A percentile compares a stretch with the other conserved stretches of the same genome.
Evolutionary conservation across 2,329 filamentous ascomycete genomes (phyloP).

Genomic region (Aspergillus viridinutans): DNA sequence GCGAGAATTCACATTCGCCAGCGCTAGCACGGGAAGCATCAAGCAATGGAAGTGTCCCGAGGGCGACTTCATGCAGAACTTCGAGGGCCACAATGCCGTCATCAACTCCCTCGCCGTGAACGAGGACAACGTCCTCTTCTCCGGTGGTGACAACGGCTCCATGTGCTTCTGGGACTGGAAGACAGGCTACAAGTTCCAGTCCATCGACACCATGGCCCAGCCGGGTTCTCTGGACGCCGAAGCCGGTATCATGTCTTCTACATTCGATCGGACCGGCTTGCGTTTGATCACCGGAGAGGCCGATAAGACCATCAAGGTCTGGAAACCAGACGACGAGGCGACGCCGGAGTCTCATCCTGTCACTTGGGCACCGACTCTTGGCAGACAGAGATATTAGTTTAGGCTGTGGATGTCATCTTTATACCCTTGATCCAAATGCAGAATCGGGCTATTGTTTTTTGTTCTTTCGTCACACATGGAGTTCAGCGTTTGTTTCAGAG

Average conservation of each 20-base stretch:
- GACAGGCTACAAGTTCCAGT: slow-evolving; percentile 86
- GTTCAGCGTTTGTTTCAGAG: slow-evolving; percentile 24
- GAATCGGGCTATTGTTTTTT: slow-evolving; percentile 6
- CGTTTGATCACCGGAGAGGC: slow-evolving; percentile 91
- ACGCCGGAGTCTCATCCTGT: slow-evolving; percentile 88
- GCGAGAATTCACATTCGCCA: slow-evolving; percentile 92
- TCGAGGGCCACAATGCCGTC: slow-evolving; percentile 92
- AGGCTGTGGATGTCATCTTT: slow-evolving; percentile 1
- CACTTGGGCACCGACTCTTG: slow-evolving; percentile 82
- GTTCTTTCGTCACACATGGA: slow-evolving; percentile 19
- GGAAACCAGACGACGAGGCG: slow-evolving; percentile 88
- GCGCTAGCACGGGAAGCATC: slow-evolving; percentile 84
- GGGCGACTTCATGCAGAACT: slow-evolving; percentile 98
- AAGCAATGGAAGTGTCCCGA: slow-evolving; percentile 99
- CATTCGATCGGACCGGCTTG: slow-evolving; percentile 83
- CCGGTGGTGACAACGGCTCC: slow-evolving; percentile 90
- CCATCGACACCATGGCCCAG: slow-evolving; percentile 84
- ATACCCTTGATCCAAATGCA: slow-evolving; percentile 19
- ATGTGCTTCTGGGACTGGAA: slow-evolving; percentile 99
- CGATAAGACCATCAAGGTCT: slow-evolving; percentile 98
- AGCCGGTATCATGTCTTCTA: slow-evolving; percentile 89
- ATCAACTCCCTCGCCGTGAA: slow-evolving; percentile 94
- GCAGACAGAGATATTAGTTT: slow-evolving; percentile 67
- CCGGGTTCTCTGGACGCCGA: slow-evolving; percentile 92
- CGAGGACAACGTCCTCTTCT: slow-evolving; percentile 91